Conservation (phyloP, 352 stramenopile genomes). For the Pythium biforme region DNA sequence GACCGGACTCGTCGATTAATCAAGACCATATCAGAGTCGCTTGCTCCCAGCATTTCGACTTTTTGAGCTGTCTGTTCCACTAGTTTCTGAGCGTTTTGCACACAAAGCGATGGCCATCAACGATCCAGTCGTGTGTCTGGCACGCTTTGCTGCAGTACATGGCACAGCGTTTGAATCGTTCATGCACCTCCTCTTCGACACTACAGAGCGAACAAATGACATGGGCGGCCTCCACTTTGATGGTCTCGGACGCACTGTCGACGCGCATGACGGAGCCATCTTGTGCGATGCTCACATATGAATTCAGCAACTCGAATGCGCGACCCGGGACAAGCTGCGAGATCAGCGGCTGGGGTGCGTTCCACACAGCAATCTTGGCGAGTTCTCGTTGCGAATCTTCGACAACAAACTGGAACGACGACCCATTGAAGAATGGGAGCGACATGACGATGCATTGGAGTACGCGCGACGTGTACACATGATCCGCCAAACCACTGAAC, state of each 20-base stretch:
- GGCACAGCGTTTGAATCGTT: constrained; percentile 2
- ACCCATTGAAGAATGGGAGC: constrained; percentile 6
- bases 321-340: constrained; percentile 7
- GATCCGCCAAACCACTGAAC: constrained; percentile 9
- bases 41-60: no score
- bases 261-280: constrained; percentile 13
- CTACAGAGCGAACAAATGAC: constrained; percentile 15
- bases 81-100: background rate
- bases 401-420: constrained; percentile 13
- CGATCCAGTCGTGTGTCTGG: background rate
- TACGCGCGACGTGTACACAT: background rate
- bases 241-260: constrained; percentile 1
- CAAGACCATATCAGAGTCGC: background rate
- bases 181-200: background rate
- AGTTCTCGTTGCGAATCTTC: constrained; percentile 21
- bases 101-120: background rate
- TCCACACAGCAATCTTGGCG: constrained; percentile 2
- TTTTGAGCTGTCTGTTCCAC: no score
- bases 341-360: constrained; percentile 1
- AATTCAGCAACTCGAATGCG: background rate
- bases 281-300: constrained; percentile 10
- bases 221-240: background rate
- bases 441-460: constrained; percentile 9
- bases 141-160: constrained; percentile 7
- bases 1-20: background rate